Evolutionary conservation across 805 yeast genomes (phyloP).

Genomic region (Cyberlindnera nakhonratchasimensis): DNA sequence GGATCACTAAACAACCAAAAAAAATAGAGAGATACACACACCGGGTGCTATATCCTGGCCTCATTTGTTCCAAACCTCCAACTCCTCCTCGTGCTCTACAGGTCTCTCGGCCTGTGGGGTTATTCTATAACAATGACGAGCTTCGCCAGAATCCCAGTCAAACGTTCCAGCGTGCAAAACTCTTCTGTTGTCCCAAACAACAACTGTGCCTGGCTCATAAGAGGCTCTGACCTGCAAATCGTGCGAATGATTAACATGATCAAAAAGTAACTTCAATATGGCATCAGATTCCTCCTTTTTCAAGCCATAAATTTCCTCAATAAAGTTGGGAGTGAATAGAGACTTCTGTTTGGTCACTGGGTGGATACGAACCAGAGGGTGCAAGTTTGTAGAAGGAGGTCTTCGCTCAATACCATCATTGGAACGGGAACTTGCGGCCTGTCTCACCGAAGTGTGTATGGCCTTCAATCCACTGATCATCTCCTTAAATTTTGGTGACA

Average conservation of each 20-base stretch:
- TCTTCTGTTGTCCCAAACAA: slow-evolving; percentile 77
- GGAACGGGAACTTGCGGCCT: slow-evolving; percentile 52
- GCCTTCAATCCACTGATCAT: slow-evolving; percentile 60
- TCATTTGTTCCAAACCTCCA: slow-evolving; percentile 26
- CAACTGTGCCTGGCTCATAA: slow-evolving; percentile 70
- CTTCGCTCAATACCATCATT: slow-evolving; percentile 67
- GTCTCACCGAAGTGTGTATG: slow-evolving; percentile 66
- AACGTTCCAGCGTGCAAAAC: slow-evolving; percentile 64
- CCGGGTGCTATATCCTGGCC: background rate
- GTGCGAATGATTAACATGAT: slow-evolving; percentile 48
- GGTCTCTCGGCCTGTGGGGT: slow-evolving; percentile 77
- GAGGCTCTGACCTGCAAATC: slow-evolving; percentile 67
- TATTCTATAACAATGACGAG: slow-evolving; percentile 71
- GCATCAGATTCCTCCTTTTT: slow-evolving; percentile 68
- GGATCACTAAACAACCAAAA: no score
- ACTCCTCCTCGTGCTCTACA: slow-evolving; percentile 42
- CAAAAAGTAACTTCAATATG: slow-evolving; percentile 53
- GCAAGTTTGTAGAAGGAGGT: slow-evolving; percentile 51
- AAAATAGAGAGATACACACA: no score
- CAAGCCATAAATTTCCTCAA: slow-evolving; percentile 65
- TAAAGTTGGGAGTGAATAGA: slow-evolving; percentile 57
- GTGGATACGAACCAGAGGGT: slow-evolving; percentile 69
- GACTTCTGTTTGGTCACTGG: slow-evolving; percentile 67
- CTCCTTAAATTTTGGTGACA: slow-evolving; percentile 62
- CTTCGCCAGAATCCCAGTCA: slow-evolving; percentile 66